Evolutionary conservation across 139 green algal genomes (phyloP).

Genomic region (Closterium sp.): DNA sequence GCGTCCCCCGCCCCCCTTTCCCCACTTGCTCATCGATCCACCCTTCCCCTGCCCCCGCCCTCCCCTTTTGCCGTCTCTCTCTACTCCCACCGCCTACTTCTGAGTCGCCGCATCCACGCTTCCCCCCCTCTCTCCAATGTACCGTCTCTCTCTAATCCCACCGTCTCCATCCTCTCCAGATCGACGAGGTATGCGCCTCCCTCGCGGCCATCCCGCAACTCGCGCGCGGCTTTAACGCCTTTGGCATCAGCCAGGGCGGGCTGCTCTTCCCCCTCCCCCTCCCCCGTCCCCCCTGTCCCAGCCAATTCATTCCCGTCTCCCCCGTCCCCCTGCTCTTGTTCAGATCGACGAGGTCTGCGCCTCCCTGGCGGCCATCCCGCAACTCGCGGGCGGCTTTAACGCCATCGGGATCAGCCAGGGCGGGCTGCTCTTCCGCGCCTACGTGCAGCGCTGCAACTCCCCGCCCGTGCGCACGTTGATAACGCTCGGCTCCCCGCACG

Average conservation of each 20-base stretch:
- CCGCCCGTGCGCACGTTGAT: neutral
- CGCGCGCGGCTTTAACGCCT: slow-evolving; percentile 4
- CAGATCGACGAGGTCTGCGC: no score
- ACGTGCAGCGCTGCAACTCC: slow-evolving; percentile 9
- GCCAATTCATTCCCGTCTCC: no score
- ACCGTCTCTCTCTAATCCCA: no score
- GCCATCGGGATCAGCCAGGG: slow-evolving; percentile 8
- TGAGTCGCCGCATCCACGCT: no score
- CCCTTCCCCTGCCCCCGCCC: neutral
- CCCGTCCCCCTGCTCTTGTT: no score
- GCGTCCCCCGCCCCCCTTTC: no score
- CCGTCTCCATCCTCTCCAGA: no score
- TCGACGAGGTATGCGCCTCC: no score
- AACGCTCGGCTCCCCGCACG: neutral
- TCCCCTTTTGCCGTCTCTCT: no score
- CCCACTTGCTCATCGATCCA: neutral
- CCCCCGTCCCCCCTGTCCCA: no score
- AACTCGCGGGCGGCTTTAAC: slow-evolving; percentile 12
- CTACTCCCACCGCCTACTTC: no score
- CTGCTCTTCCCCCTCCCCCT: neutral
- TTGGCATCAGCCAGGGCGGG: neutral
- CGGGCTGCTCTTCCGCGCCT: slow-evolving; percentile 5
- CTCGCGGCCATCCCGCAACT: slow-evolving; percentile 6
- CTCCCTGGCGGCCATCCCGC: neutral
- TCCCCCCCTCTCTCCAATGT: no score